Evolutionary conservation across 768 basidiomycete genomes (phyloP), one percentile per base, ranked within the genome.

Genomic region (Agaricus subrufescens): DNA sequence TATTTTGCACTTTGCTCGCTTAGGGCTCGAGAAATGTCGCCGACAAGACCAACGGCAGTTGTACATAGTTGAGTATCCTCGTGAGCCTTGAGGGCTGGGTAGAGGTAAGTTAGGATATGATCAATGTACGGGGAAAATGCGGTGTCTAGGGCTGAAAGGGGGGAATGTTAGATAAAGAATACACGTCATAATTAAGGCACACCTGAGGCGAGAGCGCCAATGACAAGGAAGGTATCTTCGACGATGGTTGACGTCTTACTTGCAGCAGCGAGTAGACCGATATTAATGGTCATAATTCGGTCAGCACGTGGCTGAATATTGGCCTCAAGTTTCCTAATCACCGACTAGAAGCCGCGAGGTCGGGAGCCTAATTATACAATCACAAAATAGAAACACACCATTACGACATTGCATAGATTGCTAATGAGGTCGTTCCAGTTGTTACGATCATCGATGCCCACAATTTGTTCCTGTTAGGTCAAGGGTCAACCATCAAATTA

Each of bases 341-440:
- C 85, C 64, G 84, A 85, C 89, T 96, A 68, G 6, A 30, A 11
- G 39, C 39, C 39, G n/a, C 52, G 15, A 59, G 44, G 42, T 50
- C 30, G 61, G 52, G 0, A 38, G 38, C 29, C 46, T 9, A 48
- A 29, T 19, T 29, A 37, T 23, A 37, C 12, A 6, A 52, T 23
- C 46, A 49, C 11, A 29, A 5, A 6, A 42, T 5, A 42, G 46
- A 37, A 23, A 75, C 90, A 67, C 66, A 93, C 92, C 53, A 92
- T 89, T 52, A 91, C 78, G 46, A 97, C 90, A 61, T 88, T 86
- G 69, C 94, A 97, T 63, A 98, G 80, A 73, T 96, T 97, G 72
- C 92, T 88, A 69, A 97, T 95, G 26, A 99, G 79, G 68, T 99
- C 96, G 66, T 97, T 97, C 94, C 96, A 97, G 75, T 97, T 99